Percentiles rank a stretch among this genome's conserved stretches.
Conservation (phyloP, 1,139 yeast genomes). For the Williopsis jadinii region DNA sequence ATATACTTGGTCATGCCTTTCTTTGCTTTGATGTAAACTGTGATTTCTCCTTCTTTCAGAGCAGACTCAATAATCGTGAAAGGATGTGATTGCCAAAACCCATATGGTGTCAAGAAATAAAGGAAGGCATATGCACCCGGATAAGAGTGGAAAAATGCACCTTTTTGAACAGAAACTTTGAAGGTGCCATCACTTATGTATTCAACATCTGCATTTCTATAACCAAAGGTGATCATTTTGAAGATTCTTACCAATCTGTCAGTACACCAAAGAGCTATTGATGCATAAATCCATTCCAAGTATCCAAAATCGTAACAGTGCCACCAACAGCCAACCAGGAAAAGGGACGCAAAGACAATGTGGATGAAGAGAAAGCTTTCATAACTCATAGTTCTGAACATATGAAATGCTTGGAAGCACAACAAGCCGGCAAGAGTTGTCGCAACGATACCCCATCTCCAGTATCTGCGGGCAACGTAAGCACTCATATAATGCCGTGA, state of each 20-base stretch:
- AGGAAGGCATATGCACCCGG: slow-evolving; percentile 62
- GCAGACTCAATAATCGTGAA: slow-evolving; percentile 32
- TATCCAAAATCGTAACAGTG: slow-evolving; percentile 45
- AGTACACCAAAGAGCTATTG: slow-evolving; percentile 54
- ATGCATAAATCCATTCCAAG: slow-evolving; percentile 40
- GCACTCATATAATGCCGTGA: slow-evolving; percentile 8
- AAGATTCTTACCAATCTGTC: slow-evolving; percentile 48
- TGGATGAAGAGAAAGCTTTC: slow-evolving; percentile 60
- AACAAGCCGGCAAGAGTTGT: slow-evolving; percentile 32
- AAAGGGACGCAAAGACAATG: slow-evolving; percentile 47
- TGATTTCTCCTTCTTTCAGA: slow-evolving; percentile 25
- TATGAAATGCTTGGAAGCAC: slow-evolving; percentile 39
- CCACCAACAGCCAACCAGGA: slow-evolving; percentile 51
- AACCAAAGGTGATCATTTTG: slow-evolving; percentile 43
- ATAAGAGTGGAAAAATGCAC: slow-evolving; percentile 36
- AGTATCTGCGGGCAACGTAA: slow-evolving; percentile 4
- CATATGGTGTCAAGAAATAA: slow-evolving; percentile 34
- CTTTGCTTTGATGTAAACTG: slow-evolving; percentile 36
- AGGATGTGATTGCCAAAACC: slow-evolving; percentile 52
- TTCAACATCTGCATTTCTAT: slow-evolving; percentile 33
- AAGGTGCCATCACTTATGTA: slow-evolving; percentile 39
- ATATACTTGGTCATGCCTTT: slow-evolving; percentile 37
- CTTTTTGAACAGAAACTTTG: slow-evolving; percentile 24
- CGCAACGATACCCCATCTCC: slow-evolving; percentile 44
- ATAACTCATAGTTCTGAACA: slow-evolving; percentile 50